A percentile compares a stretch with the other conserved stretches of the same genome.
Evolutionary conservation across 768 basidiomycete genomes (phyloP).

Genomic region (Myochromella boudieri): DNA sequence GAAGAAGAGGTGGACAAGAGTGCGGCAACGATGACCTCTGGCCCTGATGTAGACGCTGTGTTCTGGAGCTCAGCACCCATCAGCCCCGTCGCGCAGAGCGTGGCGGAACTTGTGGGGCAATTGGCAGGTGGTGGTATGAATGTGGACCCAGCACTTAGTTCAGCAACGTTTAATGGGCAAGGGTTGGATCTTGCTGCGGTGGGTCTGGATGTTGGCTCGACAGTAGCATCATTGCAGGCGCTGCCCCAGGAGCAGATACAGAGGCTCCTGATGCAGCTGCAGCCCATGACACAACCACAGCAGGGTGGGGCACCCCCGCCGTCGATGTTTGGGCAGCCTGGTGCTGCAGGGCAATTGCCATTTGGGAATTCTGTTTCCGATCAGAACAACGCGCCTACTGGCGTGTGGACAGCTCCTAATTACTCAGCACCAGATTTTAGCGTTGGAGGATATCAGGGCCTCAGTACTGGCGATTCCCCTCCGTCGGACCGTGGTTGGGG

Average conservation of each 20-base stretch:
- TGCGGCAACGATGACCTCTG: constrained; percentile 65
- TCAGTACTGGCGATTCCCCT: too few relatives aligned
- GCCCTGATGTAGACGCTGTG: constrained; percentile 62
- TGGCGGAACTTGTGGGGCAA: constrained; percentile 70
- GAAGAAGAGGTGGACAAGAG: constrained; percentile 72
- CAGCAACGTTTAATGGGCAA: constrained; percentile 28
- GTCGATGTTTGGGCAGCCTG: neutral
- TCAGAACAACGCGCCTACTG: constrained; percentile 11
- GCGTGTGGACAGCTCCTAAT: constrained; percentile 11
- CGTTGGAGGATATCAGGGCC: too few relatives aligned
- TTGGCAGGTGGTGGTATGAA: constrained; percentile 45
- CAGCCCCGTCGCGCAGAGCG: constrained; percentile 39
- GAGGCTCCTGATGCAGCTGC: constrained; percentile 50
- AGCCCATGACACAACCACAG: constrained; percentile 19
- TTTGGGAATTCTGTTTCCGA: constrained; percentile 12
- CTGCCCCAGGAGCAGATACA: constrained; percentile 64
- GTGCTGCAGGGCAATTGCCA: constrained; percentile 4
- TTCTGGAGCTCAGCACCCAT: constrained; percentile 58
- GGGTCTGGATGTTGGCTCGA: constrained; percentile 45
- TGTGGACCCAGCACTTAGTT: constrained; percentile 36
- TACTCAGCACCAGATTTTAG: constrained; percentile 49
- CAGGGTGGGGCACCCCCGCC: constrained; percentile 14
- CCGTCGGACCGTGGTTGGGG: constrained; percentile 44
- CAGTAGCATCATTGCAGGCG: constrained; percentile 41
- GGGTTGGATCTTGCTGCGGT: constrained; percentile 36